Evolutionary conservation across 148 eudicot genomes (phyloP), one percentile per base, ranked within the genome.

Genomic region (Chenopodium berlandieri): DNA sequence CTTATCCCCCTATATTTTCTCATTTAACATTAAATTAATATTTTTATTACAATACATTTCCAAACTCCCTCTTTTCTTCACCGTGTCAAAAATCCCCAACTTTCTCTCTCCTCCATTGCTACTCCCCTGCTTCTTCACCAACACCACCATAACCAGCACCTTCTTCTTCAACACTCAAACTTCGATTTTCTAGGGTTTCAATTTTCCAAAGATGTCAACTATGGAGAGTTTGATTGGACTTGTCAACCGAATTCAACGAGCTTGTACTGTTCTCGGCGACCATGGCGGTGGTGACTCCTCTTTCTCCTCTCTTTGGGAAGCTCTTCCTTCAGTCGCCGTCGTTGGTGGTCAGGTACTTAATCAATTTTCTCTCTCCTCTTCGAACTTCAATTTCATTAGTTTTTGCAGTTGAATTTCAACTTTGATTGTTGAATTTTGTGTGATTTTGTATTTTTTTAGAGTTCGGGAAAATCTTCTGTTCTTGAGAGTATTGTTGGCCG

Each of bases 401-500:
- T 30, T n/a, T 40, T 60, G 37, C 22, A 1, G 31, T 22, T 30
- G 2, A 31, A 70, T 20, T 47, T 64, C 6, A 70, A 34, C 48
- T 58, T 25, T 70, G 13, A 40, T 62, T 17, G n/a, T 60, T 9
- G 3, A 62, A 47, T 27, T 82, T 31, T 20, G 32, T 60, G 5
- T 22, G 1, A 31, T 31, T 79, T 74, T 40, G 44, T 40, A 40
- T 25, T 81, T 37, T 77, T 83, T 58, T 88, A 95, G 97, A 95
- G 98, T 89, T 95, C 98, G 22, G 98, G 98, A 34, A 95, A 95
- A 76, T 95, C 98, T 19, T 95, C 97, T 1, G 98, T 95, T 44
- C 83, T 95, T 62, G 98, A 95, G 90, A 95, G 98, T 86, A 89
- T 95, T 25, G 99, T 95, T 17, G 99, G 99, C 48, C 89, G 97